A percentile compares a stretch with the other conserved stretches of the same genome.
Evolutionary conservation across 202 grass and related monocot genomes (phyloP).

Genomic region (Panicum virgatum): DNA sequence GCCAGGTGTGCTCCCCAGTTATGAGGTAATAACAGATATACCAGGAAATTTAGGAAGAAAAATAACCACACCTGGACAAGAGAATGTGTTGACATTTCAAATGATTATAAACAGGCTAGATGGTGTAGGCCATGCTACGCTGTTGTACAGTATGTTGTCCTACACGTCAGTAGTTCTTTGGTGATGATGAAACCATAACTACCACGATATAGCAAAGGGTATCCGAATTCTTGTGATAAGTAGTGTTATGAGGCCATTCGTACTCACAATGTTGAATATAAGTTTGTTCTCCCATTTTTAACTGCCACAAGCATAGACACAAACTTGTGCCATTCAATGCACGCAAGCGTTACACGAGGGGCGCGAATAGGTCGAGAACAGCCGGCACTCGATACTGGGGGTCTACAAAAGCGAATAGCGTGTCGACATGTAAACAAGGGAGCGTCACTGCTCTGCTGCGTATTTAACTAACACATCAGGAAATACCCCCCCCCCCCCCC

Average conservation of each 20-base stretch:
- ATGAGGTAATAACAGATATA: constrained; percentile 7
- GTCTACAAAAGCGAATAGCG: neutral
- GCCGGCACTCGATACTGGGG: neutral
- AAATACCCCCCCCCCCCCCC: no score
- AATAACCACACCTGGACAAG: neutral
- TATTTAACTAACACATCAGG: neutral
- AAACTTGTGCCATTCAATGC: neutral
- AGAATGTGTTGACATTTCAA: neutral
- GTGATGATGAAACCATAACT: neutral
- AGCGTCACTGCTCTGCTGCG: neutral
- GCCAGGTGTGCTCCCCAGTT: neutral
- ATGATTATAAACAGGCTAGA: neutral
- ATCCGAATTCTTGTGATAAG: neutral
- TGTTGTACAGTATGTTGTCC: neutral
- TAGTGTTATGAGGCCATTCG: neutral
- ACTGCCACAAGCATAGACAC: neutral
- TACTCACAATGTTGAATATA: neutral
- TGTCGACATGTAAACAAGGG: neutral
- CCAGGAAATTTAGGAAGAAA: neutral
- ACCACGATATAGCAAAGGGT: neutral
- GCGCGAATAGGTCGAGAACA: neutral
- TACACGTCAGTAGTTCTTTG: neutral
- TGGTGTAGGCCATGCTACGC: neutral
- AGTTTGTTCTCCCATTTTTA: neutral
- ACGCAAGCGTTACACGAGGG: neutral